Base-by-base conservation (phyloP, 192 early-diverging fungal genomes). In the Coemansia sp. region DNA sequence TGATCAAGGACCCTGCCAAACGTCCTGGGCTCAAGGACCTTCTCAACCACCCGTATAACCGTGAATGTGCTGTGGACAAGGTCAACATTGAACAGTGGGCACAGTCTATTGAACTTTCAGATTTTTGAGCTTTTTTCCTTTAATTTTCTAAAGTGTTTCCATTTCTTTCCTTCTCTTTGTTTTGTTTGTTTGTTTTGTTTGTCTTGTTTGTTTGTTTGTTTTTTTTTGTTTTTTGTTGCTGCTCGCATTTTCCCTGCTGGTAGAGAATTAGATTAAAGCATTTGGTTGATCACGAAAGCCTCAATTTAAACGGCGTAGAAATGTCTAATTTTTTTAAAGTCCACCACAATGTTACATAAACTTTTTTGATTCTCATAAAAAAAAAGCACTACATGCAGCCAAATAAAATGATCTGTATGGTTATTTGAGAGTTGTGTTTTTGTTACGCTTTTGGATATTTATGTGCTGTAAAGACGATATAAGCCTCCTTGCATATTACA, bases 51-150 rank as follows among this genome's bases (percentile, higher is more conserved):
- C 70, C 76, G 43, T 89, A 88, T 46, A 77, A 84, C 8, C 62
- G 67, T 21, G 66, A 76, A 49, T 81, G 80, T 33, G 82, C 86
- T 1, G 74, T 70, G 13, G 67, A 74, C 59, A 84, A 86, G 48
- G 87, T 90, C 40, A 88, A 90, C 62, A 83, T 90, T 64, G 85
- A 86, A 51, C 69, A 82, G 63, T 89, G 88, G 89, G 85, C 85
- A 3, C 40, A 63, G 25, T 72, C 72, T 18, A 49, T 79, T 13
- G 56, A 63, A 13, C 34, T 67, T 18, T 29, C 64, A 2, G 77
- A 79, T 16, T 79, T 74, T 45, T 79, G 58, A 33, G 25, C 15
- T 12, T 3, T 37, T 12, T 43, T 43, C 31, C 45, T n/a, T 46
- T 46, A 3, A 5, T 34, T 59, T 37, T 59, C 34, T 49, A 12